Evolutionary conservation across 805 yeast species (phyloP), one percentile per base, ranked within the genome.

Genomic region (Tetrapisispora iriomotensis): DNA sequence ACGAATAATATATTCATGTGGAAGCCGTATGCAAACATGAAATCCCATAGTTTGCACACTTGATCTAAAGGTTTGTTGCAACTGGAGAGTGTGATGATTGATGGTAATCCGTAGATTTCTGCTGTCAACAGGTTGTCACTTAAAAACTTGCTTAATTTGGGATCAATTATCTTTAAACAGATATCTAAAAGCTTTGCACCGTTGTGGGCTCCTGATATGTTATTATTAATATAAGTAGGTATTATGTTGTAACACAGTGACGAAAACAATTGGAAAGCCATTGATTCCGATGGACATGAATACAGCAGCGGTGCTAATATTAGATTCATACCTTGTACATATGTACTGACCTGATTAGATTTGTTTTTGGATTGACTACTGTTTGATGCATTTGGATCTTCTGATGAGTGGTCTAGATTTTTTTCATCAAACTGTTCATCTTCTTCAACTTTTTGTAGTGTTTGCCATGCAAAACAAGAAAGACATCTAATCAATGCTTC

Each of bases 251-350:
- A 70, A 35, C 87, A 61, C 29, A 87, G 60, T 18, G 72, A 70
- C 37, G 77, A 77, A 48, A 85, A 76, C 26, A 88, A 44, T 9
- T 82, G 74, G 55, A 77, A 86, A 2, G 95, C 92, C 61, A 86
- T 85, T 0, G 95, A 87, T 56, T 87, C 96, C 26, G 86, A 75
- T 30, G 79, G 77, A 49, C 82, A 71, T 1, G 82, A 70, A 54
- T 75, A 87, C 14, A 86, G 71, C 40, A 87, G 73, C 1, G 96
- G 95, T 0, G 95, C 96, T 19, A 82, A 71, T 18, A 87, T 58
- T 0, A 87, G 86, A 55, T 87, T 87, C 81, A 88, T 76, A 2
- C 96, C 96, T 56, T 87, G 96, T n/a, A 87, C 95, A 53, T 85
- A 85, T 27, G 40, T 32, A 14, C 40, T 38, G 4, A 38, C 40